These are phyloP conservation scores for Sanghuangporus baumii DNA, from an alignment of 1,284 basidiomycete species.

Conservation along the genomic window DNA sequence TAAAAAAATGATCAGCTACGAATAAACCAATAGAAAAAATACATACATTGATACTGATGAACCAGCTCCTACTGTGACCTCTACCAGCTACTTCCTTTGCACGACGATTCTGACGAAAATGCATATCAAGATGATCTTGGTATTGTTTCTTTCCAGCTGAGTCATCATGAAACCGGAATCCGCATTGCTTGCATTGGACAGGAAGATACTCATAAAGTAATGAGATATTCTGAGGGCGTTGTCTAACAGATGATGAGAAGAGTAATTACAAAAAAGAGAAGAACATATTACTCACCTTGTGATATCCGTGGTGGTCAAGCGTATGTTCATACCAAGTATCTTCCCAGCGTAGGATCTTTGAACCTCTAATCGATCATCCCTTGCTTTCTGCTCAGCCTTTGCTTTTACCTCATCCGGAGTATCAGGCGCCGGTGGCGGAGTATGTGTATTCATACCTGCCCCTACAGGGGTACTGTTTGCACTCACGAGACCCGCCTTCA, in stretches of 20 bases:
- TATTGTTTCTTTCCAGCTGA: slow-evolving; percentile 68
- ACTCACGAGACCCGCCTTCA: slow-evolving; percentile 72
- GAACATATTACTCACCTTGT: slow-evolving; percentile 49
- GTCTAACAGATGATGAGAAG: slow-evolving; percentile 34
- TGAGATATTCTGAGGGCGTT: slow-evolving; percentile 52
- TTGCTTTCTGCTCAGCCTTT: slow-evolving; percentile 29
- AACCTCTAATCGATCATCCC: slow-evolving; percentile 44
- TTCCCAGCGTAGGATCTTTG: slow-evolving; percentile 60
- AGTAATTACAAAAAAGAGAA: background rate
- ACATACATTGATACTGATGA: slow-evolving; percentile 78
- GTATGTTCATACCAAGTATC: slow-evolving; percentile 65
- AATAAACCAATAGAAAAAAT: slow-evolving; percentile 7
- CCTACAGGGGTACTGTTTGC: slow-evolving; percentile 42
- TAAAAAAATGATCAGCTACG: background rate
- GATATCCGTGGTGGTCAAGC: slow-evolving; percentile 68
- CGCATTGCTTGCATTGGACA: slow-evolving; percentile 92
- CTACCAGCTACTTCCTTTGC: slow-evolving; percentile 74
- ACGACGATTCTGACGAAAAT: slow-evolving; percentile 92
- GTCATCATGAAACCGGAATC: slow-evolving; percentile 77
- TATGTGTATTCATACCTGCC: slow-evolving; percentile 27
- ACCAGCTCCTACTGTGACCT: slow-evolving; percentile 91
- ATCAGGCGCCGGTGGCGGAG: slow-evolving; percentile 31
- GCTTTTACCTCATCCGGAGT: slow-evolving; percentile 36
- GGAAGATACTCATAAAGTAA: slow-evolving; percentile 74
- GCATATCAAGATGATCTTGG: slow-evolving; percentile 94